phyloP scores from a whole-genome alignment of 2,329 filamentous ascomycete genomes.

The Verticillium klebahnii region DNA sequence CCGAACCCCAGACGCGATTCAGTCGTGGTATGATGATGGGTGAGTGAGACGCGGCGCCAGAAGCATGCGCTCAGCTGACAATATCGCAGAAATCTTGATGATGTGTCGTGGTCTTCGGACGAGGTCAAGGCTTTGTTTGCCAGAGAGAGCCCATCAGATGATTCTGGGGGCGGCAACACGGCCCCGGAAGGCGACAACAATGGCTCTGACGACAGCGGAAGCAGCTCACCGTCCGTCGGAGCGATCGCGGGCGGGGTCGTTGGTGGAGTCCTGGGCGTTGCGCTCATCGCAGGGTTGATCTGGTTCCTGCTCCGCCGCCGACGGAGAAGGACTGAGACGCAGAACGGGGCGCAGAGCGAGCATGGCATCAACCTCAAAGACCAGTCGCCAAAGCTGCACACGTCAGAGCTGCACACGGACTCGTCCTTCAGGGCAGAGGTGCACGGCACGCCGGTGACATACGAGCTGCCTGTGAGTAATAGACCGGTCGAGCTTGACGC shows the following conservation, averaged over 20 bases:
- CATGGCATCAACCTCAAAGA: no score
- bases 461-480: no score
- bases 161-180: not conserved
- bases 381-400: no score
- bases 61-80: not conserved
- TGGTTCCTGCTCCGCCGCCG: conserved; percentile 8
- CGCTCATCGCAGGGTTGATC: not conserved
- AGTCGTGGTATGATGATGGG: conserved; percentile 26
- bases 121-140: not conserved
- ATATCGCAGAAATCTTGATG: not conserved
- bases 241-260: not conserved
- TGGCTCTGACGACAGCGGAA: not conserved
- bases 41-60: not conserved
- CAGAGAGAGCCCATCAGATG: not conserved
- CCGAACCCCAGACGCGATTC: conserved; percentile 23
- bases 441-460: no score
- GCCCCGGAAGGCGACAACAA: not conserved
- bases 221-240: not conserved
- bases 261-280: not conserved
- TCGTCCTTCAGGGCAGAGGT: no score
- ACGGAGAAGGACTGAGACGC: conserved; percentile 19
- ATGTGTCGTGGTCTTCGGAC: not conserved
- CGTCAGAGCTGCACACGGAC: no score
- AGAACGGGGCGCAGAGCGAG: conserved; percentile 10
- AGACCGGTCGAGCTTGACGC: no score